Conservation (phyloP, 169 alveolate species). For the Neospora caninum region DNA sequence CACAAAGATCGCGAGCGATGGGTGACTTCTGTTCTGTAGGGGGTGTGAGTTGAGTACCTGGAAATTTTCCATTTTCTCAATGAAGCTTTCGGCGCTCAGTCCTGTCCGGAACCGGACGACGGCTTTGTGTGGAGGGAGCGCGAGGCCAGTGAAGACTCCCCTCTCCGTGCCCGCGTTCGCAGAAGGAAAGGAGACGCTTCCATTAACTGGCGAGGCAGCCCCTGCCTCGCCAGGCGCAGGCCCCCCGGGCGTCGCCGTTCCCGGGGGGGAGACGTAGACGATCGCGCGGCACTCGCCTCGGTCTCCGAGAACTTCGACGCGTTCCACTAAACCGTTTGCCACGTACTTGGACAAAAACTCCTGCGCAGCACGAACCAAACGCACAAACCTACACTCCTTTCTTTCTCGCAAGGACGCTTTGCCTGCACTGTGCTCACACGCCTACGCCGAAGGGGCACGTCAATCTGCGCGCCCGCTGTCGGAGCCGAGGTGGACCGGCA, state of each 20-base stretch:
- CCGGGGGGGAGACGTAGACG: conserved; percentile 49
- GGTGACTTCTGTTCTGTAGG: no score
- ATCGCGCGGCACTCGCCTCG: conserved; percentile 62
- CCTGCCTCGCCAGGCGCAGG: no score
- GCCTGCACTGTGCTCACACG: no score
- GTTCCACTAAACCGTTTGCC: conserved; percentile 63
- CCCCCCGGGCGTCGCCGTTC: conserved; percentile 37
- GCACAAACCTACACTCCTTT: neutral
- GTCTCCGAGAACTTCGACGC: conserved; percentile 61
- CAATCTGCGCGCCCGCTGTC: no score
- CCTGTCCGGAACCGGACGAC: conserved; percentile 64
- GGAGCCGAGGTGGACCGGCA: no score
- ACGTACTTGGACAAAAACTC: conserved; percentile 58
- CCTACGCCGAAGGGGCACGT: no score
- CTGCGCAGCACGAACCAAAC: conserved; percentile 12
- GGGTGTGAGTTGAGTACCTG: conserved; percentile 1
- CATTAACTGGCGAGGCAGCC: no score
- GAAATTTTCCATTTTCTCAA: conserved; percentile 62
- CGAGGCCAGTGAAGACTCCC: neutral
- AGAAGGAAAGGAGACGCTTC: neutral
- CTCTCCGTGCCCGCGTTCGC: neutral
- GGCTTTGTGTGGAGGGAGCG: conserved; percentile 45
- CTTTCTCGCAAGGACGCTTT: no score
- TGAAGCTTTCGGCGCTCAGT: conserved; percentile 63
- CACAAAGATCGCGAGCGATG: no score